Base-by-base conservation (phyloP, 2,329 filamentous ascomycete species). In the Sporothrix euskadiensis region DNA sequence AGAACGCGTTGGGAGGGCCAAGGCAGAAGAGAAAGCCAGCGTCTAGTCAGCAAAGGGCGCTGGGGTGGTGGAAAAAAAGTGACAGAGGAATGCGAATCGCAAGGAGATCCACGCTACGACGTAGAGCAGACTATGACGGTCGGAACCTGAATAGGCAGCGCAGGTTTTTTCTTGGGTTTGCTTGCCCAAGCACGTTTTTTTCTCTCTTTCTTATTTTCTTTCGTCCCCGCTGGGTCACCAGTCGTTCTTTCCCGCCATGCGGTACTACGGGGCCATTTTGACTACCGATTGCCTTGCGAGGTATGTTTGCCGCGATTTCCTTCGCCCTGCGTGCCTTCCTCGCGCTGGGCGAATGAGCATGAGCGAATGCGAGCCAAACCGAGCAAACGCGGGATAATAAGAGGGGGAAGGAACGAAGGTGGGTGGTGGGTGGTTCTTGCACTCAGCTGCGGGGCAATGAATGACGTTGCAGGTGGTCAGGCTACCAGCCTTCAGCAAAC, bases 361-460 rank as follows among this genome's bases (percentile, higher is more conserved):
- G 59, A 39, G 32, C 39, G 39, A 49, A 66, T 32, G 41, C 22
- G 41, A 22, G n/a, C 63, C 14, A 49, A 32, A 19, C 19, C 32
- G 49, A 10, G 19, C 32, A 10, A 56, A 30, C 19, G 56, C 41
- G 69, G 69, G 56, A 39, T 19, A 57, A 56, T 39, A 47, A 41
- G 54, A 52, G 22, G 26, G 41, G 44, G 41, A 35, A 56, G 69
- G 32, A 44, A 39, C 35, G 22, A 71, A 14, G 54, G 39, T 19
- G 52, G 52, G 32, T 49, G 9, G 44, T 32, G 8, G 30, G 47
- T 35, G 69, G 30, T 71, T 41, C n/a, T 61, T 71, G 56, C 22
- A 26, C 19, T 26, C 65, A 68, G 70, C 57, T 71, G 70, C 70
- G 70, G 70, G 70, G 70, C 70, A 71, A 61, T 26, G 10, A 52